phyloP scores from a whole-genome alignment of 805 yeast genomes.

The Wickerhamomyces ciferrii region DNA sequence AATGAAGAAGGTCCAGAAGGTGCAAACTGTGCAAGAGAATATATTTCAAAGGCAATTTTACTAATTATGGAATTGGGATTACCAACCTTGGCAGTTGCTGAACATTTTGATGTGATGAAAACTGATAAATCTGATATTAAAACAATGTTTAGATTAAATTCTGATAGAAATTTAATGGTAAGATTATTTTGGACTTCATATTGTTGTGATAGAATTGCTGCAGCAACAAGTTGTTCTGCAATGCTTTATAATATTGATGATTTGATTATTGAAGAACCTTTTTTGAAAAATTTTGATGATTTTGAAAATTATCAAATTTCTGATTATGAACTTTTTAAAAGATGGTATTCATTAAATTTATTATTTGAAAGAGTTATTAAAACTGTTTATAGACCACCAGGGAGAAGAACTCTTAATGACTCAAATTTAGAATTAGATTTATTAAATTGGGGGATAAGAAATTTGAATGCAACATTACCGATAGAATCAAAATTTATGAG shows the following conservation, averaged over 20 bases:
- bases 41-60: slow-evolving; percentile 4
- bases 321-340: slow-evolving; percentile 2
- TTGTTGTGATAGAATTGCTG: slow-evolving; percentile 7
- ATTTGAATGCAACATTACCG: neutral
- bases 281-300: slow-evolving; percentile 3
- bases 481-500: neutral
- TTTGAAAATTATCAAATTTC: neutral
- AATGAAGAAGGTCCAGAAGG: slow-evolving; percentile 9
- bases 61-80: slow-evolving; percentile 4
- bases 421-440: slow-evolving; percentile 3
- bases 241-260: slow-evolving; percentile 5
- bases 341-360: slow-evolving; percentile 2
- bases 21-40: slow-evolving; percentile 1
- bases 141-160: slow-evolving; percentile 1
- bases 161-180: slow-evolving; percentile 2
- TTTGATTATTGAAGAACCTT: slow-evolving; percentile 4
- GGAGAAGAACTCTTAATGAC: slow-evolving; percentile 4
- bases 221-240: slow-evolving; percentile 6
- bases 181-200: slow-evolving; percentile 7
- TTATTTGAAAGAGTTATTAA: slow-evolving; percentile 6
- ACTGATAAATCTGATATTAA: slow-evolving; percentile 1
- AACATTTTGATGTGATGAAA: slow-evolving; percentile 2
- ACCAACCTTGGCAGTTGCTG: slow-evolving; percentile 1
- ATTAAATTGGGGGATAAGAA: slow-evolving; percentile 2
- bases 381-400: slow-evolving; percentile 7